These are phyloP conservation scores for Lindgomyces ingoldianus DNA, from an alignment of 495 filamentous ascomycete species.

Conservation along the genomic window DNA sequence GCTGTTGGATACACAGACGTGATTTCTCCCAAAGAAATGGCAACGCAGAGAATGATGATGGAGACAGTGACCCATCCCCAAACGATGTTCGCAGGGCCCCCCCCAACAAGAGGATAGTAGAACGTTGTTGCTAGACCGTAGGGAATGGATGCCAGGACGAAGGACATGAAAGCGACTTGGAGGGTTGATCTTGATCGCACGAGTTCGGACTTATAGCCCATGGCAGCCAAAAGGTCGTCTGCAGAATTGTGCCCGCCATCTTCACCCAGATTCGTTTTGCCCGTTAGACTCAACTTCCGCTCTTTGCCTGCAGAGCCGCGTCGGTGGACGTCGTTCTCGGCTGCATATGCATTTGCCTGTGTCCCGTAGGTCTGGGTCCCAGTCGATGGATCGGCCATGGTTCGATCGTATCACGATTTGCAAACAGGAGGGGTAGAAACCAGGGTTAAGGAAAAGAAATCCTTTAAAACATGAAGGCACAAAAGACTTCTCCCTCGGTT, in stretches of 20 bases:
- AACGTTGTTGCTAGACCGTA: constrained; percentile 40
- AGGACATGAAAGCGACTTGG: constrained; percentile 61
- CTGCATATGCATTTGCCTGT: constrained; percentile 14
- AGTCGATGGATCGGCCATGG: constrained; percentile 14
- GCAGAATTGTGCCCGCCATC: constrained; percentile 36
- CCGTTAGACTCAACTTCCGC: constrained; percentile 23
- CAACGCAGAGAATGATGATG: constrained; percentile 57
- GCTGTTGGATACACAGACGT: constrained; percentile 59
- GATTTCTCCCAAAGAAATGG: constrained; percentile 59
- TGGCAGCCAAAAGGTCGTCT: constrained; percentile 53
- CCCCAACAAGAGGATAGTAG: constrained; percentile 38
- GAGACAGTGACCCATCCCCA: constrained; percentile 61
- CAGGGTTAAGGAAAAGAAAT: background rate
- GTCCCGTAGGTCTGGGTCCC: constrained; percentile 13
- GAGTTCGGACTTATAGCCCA: constrained; percentile 57
- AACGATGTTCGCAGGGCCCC: constrained; percentile 61
- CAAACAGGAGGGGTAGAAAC: background rate
- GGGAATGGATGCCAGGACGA: constrained; percentile 48
- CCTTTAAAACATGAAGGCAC: background rate
- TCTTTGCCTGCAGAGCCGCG: constrained; percentile 17
- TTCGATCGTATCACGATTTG: background rate
- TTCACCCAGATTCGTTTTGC: constrained; percentile 5
- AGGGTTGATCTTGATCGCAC: constrained; percentile 55
- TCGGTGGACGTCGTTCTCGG: constrained; percentile 21
- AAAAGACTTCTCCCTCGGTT: background rate